These are phyloP conservation scores for Cercospora janseana DNA, from an alignment of 2,329 filamentous ascomycete species.

Conservation along the genomic window DNA sequence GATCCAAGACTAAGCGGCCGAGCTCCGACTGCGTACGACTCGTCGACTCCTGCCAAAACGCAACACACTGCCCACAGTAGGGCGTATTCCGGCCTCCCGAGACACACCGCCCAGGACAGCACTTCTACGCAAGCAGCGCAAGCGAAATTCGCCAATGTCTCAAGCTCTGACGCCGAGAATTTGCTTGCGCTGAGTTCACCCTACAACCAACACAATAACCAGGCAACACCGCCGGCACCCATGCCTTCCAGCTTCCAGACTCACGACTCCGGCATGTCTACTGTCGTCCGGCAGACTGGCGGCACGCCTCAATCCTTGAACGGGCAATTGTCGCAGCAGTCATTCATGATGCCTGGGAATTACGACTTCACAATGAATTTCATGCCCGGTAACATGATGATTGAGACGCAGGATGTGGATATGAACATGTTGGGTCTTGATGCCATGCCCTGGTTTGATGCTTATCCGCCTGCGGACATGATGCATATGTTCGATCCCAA, in stretches of 20 bases:
- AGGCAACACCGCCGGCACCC: slow-evolving; percentile 16
- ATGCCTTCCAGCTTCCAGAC: slow-evolving; percentile 13
- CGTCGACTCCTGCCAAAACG: slow-evolving; percentile 11
- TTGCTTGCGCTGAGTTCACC: slow-evolving; percentile 52
- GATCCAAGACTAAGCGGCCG: slow-evolving; percentile 22
- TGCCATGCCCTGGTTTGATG: slow-evolving; percentile 73
- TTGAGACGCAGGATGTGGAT: slow-evolving; percentile 75
- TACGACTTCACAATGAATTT: slow-evolving; percentile 31
- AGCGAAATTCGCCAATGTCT: slow-evolving; percentile 16
- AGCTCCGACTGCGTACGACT: slow-evolving; percentile 17
- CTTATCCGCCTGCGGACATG: slow-evolving; percentile 53
- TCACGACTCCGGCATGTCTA: slow-evolving; percentile 10
- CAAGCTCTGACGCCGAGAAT: slow-evolving; percentile 17
- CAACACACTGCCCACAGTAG: slow-evolving; percentile 15
- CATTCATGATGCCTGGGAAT: slow-evolving; percentile 4
- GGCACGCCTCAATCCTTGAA: slow-evolving; percentile 24
- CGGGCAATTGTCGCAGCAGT: slow-evolving; percentile 12
- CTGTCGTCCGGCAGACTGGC: slow-evolving; percentile 13
- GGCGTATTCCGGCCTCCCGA: background rate
- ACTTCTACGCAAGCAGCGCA: slow-evolving; percentile 9
- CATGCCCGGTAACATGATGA: slow-evolving; percentile 57
- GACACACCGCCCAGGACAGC: slow-evolving; percentile 1
- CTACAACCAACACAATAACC: slow-evolving; percentile 34
- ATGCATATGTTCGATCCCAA: slow-evolving; percentile 28
- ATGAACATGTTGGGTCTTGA: slow-evolving; percentile 67